phyloP scores from a whole-genome alignment of 1,284 basidiomycete genomes.

The Ganoderma resinaceum region DNA sequence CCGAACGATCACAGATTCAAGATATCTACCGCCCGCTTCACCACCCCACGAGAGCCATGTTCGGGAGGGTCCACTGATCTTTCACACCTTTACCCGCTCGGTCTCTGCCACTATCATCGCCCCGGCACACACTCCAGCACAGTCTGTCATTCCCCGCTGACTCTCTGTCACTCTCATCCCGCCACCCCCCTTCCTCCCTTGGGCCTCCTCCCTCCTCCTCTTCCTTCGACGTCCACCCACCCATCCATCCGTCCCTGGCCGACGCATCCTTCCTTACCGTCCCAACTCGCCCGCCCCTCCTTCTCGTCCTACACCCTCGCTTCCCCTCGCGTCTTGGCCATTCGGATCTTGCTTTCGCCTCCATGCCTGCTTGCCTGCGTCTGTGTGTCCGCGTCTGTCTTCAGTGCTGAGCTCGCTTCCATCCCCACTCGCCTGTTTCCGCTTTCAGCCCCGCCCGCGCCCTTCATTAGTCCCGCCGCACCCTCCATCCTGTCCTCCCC shows the following conservation, averaged over 20 bases:
- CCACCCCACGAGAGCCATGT: not conserved
- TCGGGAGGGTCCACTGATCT: not conserved
- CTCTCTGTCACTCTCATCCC: not conserved
- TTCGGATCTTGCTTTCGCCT: conserved; percentile 1
- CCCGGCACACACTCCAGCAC: not conserved
- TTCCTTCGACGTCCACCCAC: conserved; percentile 1
- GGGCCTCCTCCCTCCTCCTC: conserved; percentile 3
- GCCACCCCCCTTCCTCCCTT: not conserved
- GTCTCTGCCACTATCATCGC: not conserved
- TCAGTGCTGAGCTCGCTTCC: conserved; percentile 2
- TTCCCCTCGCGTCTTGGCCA: not conserved
- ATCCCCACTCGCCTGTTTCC: not conserved
- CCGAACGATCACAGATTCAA: not conserved
- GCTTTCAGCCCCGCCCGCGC: not conserved
- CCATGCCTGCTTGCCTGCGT: not conserved
- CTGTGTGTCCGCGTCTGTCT: not conserved
- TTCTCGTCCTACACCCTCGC: not conserved
- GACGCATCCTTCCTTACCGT: conserved; percentile 17
- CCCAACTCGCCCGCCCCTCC: conserved; percentile 21
- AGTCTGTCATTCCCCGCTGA: not conserved
- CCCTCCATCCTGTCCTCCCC: not conserved
- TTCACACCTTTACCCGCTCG: not conserved
- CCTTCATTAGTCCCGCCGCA: not conserved
- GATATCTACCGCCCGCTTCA: not conserved
- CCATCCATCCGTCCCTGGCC: not conserved